These are phyloP conservation scores for Rugosomyces carneus DNA, from an alignment of 1,284 basidiomycete species.

Conservation along the genomic window DNA sequence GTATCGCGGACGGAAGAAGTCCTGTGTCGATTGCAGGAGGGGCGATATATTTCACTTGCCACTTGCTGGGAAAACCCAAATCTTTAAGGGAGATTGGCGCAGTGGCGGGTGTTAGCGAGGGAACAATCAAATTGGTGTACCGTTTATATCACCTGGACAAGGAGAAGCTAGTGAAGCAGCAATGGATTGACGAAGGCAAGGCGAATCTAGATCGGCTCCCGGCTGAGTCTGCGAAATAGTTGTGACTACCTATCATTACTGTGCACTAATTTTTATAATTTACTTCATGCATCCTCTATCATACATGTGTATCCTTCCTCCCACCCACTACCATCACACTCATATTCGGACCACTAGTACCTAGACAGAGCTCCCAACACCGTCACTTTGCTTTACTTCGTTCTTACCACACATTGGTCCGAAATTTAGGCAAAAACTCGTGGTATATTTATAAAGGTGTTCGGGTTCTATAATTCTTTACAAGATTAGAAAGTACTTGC, in stretches of 20 bases:
- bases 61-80: slow-evolving; percentile 71
- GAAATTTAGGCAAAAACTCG: too few species aligned
- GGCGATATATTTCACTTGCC: slow-evolving; percentile 90
- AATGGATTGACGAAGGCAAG: slow-evolving; percentile 77
- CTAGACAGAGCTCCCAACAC: background rate
- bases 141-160: slow-evolving; percentile 62
- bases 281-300: background rate
- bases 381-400: too few species aligned
- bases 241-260: slow-evolving; percentile 7
- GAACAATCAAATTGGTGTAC: slow-evolving; percentile 90
- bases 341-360: background rate
- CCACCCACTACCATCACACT: background rate
- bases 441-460: too few species aligned
- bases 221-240: slow-evolving; percentile 31
- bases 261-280: slow-evolving; percentile 4
- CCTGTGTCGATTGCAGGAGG: slow-evolving; percentile 96
- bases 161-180: slow-evolving; percentile 72
- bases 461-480: too few species aligned
- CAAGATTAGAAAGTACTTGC: too few species aligned
- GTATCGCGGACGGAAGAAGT: slow-evolving; percentile 88
- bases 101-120: slow-evolving; percentile 98
- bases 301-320: background rate
- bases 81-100: slow-evolving; percentile 81
- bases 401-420: too few species aligned
- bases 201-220: slow-evolving; percentile 48